phyloP scores from a whole-genome alignment of 2,329 filamentous ascomycete species.

The Byssoonygena ceratinophila region DNA sequence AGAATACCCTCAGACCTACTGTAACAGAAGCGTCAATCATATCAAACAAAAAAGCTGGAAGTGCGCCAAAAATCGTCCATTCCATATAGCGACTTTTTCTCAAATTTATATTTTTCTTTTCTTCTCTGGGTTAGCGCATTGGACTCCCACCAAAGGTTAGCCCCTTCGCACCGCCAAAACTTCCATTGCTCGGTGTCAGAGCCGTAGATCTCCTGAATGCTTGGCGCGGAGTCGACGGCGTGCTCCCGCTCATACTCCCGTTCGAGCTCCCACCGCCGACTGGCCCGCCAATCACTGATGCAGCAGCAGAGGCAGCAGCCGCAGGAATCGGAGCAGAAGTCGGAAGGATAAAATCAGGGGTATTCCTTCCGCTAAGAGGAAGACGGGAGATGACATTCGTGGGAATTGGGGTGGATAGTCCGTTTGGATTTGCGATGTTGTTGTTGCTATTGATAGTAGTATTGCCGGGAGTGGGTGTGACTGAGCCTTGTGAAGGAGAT shows the following conservation, averaged over 20 bases:
- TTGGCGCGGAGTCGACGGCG: slow-evolving; percentile 34
- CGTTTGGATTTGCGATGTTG: slow-evolving; percentile 11
- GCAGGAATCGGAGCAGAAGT: too few relatives aligned
- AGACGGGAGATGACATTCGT: slow-evolving; percentile 1
- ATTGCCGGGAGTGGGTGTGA: background rate
- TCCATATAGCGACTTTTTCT: background rate
- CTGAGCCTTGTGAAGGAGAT: slow-evolving; percentile 11
- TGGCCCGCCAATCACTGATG: background rate
- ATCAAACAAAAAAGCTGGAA: background rate
- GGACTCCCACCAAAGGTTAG: slow-evolving; percentile 15
- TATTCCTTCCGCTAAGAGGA: slow-evolving; percentile 31
- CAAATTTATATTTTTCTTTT: background rate
- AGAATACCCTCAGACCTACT: background rate
- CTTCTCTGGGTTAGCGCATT: slow-evolving; percentile 12
- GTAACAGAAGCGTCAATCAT: background rate
- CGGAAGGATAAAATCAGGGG: slow-evolving; percentile 24
- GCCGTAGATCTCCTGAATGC: slow-evolving; percentile 34
- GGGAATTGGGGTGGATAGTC: background rate
- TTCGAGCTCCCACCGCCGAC: slow-evolving; percentile 16
- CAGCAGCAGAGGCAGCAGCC: too few relatives aligned
- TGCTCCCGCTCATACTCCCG: slow-evolving; percentile 22
- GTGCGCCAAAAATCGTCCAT: background rate
- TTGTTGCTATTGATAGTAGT: background rate
- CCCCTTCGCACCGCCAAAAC: slow-evolving; percentile 23
- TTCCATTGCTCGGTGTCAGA: slow-evolving; percentile 35